A percentile compares a stretch with the other conserved stretches of the same genome.
These are phyloP conservation scores for Salvia miltiorrhiza DNA, from an alignment of 257 asterid genomes.

Conservation along the genomic window DNA sequence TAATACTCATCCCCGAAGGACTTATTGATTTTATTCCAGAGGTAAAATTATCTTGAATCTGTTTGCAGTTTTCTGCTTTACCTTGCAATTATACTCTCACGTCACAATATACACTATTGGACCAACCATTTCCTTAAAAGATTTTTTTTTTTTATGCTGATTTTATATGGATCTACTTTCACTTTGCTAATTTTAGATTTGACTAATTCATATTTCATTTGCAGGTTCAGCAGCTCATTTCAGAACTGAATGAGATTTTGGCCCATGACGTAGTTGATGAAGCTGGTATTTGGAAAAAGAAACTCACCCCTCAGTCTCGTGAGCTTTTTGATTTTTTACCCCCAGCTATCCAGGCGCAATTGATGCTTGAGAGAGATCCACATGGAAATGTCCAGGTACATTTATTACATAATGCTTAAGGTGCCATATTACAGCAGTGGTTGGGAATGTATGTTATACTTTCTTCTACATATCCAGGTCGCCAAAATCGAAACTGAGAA, in stretches of 20 bases:
- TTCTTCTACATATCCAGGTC: constrained; percentile 45
- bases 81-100: background rate
- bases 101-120: background rate
- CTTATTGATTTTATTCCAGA: constrained; percentile 99
- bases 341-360: constrained; percentile 83
- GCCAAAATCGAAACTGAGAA: constrained; percentile 91
- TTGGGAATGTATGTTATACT: background rate
- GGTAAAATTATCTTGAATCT: constrained; percentile 35
- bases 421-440: constrained; percentile 13
- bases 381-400: constrained; percentile 96
- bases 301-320: constrained; percentile 62
- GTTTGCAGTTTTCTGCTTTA: background rate
- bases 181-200: constrained; percentile 9
- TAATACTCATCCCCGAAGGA: constrained; percentile 97
- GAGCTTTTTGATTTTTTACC: constrained; percentile 88
- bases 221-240: constrained; percentile 94
- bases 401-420: background rate
- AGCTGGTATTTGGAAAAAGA: constrained; percentile 88
- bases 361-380: constrained; percentile 99
- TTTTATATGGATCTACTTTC: constrained; percentile 6
- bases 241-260: constrained; percentile 90
- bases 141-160: background rate
- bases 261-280: constrained; percentile 95
- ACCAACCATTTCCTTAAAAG: background rate
- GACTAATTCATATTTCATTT: constrained; percentile 10